Conservation (phyloP, 495 filamentous ascomycete species). For the Lasiosphaeria ovina region DNA sequence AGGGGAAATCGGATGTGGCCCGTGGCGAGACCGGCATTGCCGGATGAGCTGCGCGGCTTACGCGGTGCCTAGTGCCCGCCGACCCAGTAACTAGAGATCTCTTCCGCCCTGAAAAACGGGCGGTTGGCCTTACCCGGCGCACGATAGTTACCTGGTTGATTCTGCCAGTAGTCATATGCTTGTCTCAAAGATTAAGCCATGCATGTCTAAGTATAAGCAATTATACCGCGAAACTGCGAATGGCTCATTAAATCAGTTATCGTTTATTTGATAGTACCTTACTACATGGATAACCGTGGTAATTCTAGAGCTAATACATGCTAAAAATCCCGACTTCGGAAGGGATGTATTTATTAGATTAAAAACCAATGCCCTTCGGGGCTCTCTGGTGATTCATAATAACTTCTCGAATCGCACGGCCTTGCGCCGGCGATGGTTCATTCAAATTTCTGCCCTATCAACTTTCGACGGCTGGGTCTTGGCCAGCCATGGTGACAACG, state of each 20-base stretch:
- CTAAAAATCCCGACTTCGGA: constrained; percentile 62
- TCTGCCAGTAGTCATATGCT: constrained; percentile 71
- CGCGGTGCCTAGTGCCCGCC: constrained; percentile 10
- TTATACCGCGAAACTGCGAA: constrained; percentile 70
- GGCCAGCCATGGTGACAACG: constrained; percentile 52
- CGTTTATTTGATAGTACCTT: constrained; percentile 72
- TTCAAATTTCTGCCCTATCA: constrained; percentile 69
- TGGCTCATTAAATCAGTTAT: constrained; percentile 73
- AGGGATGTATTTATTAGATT: constrained; percentile 71
- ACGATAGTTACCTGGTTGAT: constrained; percentile 51
- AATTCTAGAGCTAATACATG: constrained; percentile 76
- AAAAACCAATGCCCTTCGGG: constrained; percentile 64
- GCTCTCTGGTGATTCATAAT: constrained; percentile 64
- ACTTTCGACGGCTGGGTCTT: constrained; percentile 59
- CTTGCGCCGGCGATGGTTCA: constrained; percentile 63
- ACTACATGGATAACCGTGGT: constrained; percentile 71
- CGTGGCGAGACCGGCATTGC: constrained; percentile 8
- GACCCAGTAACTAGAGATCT: constrained; percentile 23
- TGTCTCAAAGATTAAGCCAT: constrained; percentile 75
- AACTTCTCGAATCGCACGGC: constrained; percentile 65
- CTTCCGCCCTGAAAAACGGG: constrained; percentile 19
- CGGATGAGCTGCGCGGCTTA: constrained; percentile 20
- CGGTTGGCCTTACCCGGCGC: not conserved
- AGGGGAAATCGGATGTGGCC: constrained; percentile 21
- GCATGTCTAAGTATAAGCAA: constrained; percentile 71